A percentile compares a stretch with the other conserved stretches of the same genome.
These are phyloP conservation scores for Halenospora varia DNA, from an alignment of 495 filamentous ascomycete species.

Conservation along the genomic window DNA sequence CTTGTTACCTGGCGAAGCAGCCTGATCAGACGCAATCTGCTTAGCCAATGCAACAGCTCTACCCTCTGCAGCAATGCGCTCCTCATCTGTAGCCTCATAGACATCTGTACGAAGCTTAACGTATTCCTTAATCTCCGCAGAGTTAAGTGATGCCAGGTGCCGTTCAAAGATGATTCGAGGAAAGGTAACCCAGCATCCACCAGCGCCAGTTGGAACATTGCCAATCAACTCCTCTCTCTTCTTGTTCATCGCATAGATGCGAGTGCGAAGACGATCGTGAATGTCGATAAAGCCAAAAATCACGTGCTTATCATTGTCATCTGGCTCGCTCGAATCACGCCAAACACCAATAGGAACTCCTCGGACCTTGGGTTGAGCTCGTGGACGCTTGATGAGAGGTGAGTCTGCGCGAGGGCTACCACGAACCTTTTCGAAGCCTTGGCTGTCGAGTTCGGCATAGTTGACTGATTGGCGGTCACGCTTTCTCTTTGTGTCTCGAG, in stretches of 20 bases:
- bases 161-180: slow-evolving; percentile 45
- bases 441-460: slow-evolving; percentile 33
- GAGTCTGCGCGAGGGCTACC: slow-evolving; percentile 21
- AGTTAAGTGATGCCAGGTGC: slow-evolving; percentile 41
- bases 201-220: slow-evolving; percentile 43
- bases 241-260: slow-evolving; percentile 37
- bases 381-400: slow-evolving; percentile 15
- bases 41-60: slow-evolving; percentile 37
- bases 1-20: slow-evolving; percentile 8
- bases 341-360: slow-evolving; percentile 47
- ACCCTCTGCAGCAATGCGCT: slow-evolving; percentile 27
- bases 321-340: slow-evolving; percentile 43
- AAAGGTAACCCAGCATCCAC: slow-evolving; percentile 53
- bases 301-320: slow-evolving; percentile 40
- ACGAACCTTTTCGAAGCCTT: slow-evolving; percentile 20
- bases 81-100: slow-evolving; percentile 27
- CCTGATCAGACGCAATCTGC: slow-evolving; percentile 25
- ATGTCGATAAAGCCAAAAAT: slow-evolving; percentile 53
- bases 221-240: slow-evolving; percentile 34
- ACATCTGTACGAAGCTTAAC: slow-evolving; percentile 44
- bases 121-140: slow-evolving; percentile 49
- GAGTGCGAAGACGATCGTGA: slow-evolving; percentile 47
- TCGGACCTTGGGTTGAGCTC: slow-evolving; percentile 31
- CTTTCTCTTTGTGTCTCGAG: too few species aligned
- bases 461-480: slow-evolving; percentile 38